phyloP scores from a whole-genome alignment of 306 rosid genomes.

The Rubus idaeus region DNA sequence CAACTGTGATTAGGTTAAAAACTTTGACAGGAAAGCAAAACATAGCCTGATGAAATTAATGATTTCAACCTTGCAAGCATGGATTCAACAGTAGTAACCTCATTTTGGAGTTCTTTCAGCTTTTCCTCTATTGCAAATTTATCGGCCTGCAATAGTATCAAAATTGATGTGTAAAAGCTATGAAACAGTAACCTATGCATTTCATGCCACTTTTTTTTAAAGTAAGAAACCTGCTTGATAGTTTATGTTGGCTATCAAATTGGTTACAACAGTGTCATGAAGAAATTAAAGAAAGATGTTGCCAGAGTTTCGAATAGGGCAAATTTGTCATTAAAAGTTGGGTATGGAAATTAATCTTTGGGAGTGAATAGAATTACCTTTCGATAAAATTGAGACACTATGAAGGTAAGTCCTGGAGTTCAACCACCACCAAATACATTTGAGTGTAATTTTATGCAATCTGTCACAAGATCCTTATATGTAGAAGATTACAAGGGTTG shows the following conservation, averaged over 20 bases:
- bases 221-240: background rate
- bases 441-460: background rate
- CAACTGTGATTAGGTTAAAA: conserved; percentile 24
- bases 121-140: conserved; percentile 64
- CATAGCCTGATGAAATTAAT: conserved; percentile 15
- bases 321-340: background rate
- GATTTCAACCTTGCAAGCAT: conserved; percentile 44
- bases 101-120: conserved; percentile 55
- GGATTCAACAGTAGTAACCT: conserved; percentile 47
- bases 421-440: background rate
- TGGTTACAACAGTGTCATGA: background rate
- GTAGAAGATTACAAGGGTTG: background rate
- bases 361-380: background rate
- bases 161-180: conserved; percentile 10
- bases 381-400: background rate
- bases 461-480: background rate
- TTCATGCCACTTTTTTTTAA: background rate
- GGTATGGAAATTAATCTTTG: background rate
- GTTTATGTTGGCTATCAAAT: background rate
- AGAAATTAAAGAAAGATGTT: background rate
- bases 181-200: background rate
- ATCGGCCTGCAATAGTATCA: conserved; percentile 62
- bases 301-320: background rate
- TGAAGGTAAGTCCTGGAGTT: background rate
- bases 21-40: conserved; percentile 27